phyloP scores from a whole-genome alignment of 345 rosid species.

The Citrus reticulata region DNA sequence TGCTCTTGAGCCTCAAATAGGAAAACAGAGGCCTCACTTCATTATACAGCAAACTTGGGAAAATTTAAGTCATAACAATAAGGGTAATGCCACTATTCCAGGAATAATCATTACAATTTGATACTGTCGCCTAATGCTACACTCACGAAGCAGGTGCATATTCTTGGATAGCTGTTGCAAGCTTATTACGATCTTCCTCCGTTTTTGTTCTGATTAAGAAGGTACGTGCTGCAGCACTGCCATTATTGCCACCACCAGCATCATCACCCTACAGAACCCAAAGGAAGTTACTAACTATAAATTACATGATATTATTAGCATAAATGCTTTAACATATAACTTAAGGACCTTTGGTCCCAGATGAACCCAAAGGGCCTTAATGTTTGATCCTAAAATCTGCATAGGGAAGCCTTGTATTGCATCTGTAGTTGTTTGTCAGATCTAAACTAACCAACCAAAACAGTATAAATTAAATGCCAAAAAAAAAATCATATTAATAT shows the following conservation, averaged over 20 bases:
- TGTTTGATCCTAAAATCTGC: not conserved
- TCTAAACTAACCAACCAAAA: not conserved
- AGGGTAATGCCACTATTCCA: not conserved
- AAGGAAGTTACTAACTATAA: not conserved
- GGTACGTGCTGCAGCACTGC: slow-evolving; percentile 57
- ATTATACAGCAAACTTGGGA: slow-evolving; percentile 16
- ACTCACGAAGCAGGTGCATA: slow-evolving; percentile 66
- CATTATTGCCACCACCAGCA: slow-evolving; percentile 41
- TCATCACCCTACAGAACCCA: slow-evolving; percentile 52
- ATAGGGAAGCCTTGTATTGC: not conserved
- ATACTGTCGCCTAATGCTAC: not conserved
- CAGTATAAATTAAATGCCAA: not conserved
- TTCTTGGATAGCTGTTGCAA: slow-evolving; percentile 75
- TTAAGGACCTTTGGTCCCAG: not conserved
- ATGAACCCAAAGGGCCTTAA: not conserved
- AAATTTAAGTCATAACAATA: slow-evolving; percentile 10
- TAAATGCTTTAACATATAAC: not conserved
- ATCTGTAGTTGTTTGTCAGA: not conserved
- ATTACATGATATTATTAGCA: not conserved
- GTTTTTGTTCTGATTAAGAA: slow-evolving; percentile 76
- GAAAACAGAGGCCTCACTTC: slow-evolving; percentile 13
- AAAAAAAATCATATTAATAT: not conserved
- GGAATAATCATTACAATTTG: slow-evolving; percentile 2
- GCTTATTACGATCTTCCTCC: slow-evolving; percentile 69
- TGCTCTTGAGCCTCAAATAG: not conserved